Base-by-base conservation (phyloP, 2,329 filamentous ascomycete genomes). In the Gnomoniopsis smithogilvyi region DNA sequence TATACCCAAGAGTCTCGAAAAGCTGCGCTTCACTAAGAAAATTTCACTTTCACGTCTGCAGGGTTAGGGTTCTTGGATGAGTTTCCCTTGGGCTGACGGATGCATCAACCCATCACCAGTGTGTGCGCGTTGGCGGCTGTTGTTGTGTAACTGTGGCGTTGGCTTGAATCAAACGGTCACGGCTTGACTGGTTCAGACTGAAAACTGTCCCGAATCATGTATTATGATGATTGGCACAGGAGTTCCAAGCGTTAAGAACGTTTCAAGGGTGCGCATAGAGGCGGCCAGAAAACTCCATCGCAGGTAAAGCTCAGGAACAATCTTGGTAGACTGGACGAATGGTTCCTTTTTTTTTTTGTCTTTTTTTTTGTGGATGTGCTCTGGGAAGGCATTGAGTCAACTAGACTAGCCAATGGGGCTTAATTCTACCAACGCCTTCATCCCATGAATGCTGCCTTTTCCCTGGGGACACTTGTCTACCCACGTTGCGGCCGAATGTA, bases 391-490 rank as follows among this genome's bases (percentile, higher is more conserved):
- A 47, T 47, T 24, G 36, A 56, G 51, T 60, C 50, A 30, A 62
- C 56, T 60, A 54, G 24, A 62, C 52, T 60, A 54, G 30, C 60
- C 51, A 52, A 57, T 4, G 36, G 46, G 59, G 51, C 50, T 49
- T 56, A 30, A 56, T 57, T 51, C 36, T 62, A 57, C 55, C 51
- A 57, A 62, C 57, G 60, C 60, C 60, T 62, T 60, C 47, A 54
- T 60, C 46, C 53, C 57, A 33, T 36, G 45, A 43, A 60, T 56
- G 53, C 53, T 58, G 17, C 36, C 48, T 53, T 47, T 21, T 24
- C 30, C 47, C 33, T 50, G 57, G 56, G 54, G 59, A 62, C 62
- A 63, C 59, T 59, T 60, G 59, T 60, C 56, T 60, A 58, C 59
- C 56, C 62, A 55, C 33, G 58, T 46, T 59, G 52, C 56, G 56